phyloP scores from a whole-genome alignment of 129 eudicot species.

The Helichrysum umbraculigerum region DNA sequence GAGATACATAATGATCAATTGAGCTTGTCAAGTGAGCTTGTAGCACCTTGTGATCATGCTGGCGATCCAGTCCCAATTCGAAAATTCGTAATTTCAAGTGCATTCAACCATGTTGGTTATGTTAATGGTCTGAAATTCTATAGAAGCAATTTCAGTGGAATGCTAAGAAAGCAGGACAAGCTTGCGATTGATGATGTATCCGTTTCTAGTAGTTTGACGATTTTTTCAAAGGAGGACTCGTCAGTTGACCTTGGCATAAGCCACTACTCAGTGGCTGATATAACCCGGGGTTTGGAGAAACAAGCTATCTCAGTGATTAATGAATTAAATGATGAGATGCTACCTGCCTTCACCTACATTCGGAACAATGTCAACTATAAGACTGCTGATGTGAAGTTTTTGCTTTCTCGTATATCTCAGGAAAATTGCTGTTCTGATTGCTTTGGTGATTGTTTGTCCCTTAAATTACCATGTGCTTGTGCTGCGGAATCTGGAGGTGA shows the following conservation, averaged over 20 bases:
- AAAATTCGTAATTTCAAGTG: constrained; percentile 25
- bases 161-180: neutral
- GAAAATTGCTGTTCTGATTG: constrained; percentile 50
- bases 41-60: neutral
- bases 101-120: constrained; percentile 10
- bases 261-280: constrained; percentile 38
- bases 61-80: constrained; percentile 32
- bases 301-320: constrained; percentile 44
- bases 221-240: constrained; percentile 18
- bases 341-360: constrained; percentile 49
- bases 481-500: constrained; percentile 53
- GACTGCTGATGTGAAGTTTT: constrained; percentile 45
- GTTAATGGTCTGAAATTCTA: neutral
- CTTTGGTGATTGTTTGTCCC: constrained; percentile 53
- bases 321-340: constrained; percentile 41
- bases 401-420: constrained; percentile 48
- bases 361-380: constrained; percentile 30
- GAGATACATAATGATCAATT: constrained; percentile 13
- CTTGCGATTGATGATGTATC: constrained; percentile 5
- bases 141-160: constrained; percentile 3
- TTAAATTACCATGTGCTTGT: constrained; percentile 50
- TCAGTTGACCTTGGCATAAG: neutral
- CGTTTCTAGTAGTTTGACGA: constrained; percentile 26
- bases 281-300: constrained; percentile 49
- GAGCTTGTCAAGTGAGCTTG: neutral